Conservation (phyloP, 345 rosid genomes). For the Kernera saxatilis region DNA sequence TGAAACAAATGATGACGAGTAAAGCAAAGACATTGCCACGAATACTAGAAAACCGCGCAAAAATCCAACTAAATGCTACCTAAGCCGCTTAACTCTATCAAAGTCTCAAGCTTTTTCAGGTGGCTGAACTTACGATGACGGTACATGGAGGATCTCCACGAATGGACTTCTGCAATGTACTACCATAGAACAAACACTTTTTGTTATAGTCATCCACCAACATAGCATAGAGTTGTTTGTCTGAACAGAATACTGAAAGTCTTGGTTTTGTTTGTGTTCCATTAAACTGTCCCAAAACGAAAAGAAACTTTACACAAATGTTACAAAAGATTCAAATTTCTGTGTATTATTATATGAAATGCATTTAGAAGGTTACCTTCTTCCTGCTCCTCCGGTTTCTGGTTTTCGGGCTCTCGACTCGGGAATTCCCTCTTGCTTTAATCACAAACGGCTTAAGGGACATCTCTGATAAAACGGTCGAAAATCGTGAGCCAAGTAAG, state of each 20-base stretch:
- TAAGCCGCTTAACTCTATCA: background rate
- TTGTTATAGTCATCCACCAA: conserved; percentile 83
- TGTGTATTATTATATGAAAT: background rate
- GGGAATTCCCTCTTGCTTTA: conserved; percentile 45
- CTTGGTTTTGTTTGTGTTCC: conserved; percentile 58
- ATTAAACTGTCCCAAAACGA: conserved; percentile 4
- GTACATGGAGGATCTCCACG: conserved; percentile 52
- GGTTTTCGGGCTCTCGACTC: conserved; percentile 63
- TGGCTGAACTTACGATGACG: conserved; percentile 46
- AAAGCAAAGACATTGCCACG: background rate
- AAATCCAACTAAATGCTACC: background rate
- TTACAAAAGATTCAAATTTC: background rate
- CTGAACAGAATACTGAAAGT: conserved; percentile 87
- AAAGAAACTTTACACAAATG: background rate
- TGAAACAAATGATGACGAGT: background rate
- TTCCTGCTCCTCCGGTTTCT: conserved; percentile 55
- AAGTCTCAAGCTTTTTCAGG: background rate
- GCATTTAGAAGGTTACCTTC: conserved; percentile 45
- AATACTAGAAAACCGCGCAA: background rate
- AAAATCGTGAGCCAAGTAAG: background rate
- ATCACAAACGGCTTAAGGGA: conserved; percentile 30
- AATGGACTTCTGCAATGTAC: conserved; percentile 78
- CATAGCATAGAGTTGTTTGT: conserved; percentile 80
- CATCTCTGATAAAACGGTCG: background rate
- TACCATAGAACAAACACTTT: conserved; percentile 70